phyloP scores from a whole-genome alignment of 2,329 filamentous ascomycete species.

The Fusarium tupiense region DNA sequence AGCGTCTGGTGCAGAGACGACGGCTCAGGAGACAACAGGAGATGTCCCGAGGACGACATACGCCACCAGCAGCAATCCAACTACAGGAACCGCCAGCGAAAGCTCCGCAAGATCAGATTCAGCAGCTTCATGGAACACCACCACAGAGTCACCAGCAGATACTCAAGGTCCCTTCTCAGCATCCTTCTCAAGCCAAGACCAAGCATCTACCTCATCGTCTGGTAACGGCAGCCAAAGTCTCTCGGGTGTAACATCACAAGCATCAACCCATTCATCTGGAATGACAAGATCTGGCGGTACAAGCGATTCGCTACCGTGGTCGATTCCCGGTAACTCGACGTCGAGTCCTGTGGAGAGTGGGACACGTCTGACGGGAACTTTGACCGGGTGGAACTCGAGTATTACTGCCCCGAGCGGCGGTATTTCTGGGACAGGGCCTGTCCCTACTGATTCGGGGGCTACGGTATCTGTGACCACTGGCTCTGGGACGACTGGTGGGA shows the following conservation, averaged over 20 bases:
- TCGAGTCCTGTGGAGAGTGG: constrained; percentile 4
- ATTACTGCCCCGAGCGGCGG: background rate
- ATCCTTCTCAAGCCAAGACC: background rate
- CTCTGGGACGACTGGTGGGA: background rate
- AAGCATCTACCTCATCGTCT: background rate
- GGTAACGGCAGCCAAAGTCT: constrained; percentile 4
- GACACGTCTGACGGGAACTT: constrained; percentile 18
- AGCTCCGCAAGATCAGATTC: background rate
- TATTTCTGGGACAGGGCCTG: background rate
- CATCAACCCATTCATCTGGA: background rate
- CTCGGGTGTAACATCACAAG: background rate
- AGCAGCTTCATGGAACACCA: constrained; percentile 4
- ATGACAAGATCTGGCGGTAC: constrained; percentile 8
- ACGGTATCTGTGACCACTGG: background rate
- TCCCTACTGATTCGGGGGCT: background rate
- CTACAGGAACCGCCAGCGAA: background rate
- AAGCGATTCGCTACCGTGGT: constrained; percentile 12
- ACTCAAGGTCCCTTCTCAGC: background rate
- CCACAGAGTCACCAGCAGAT: background rate
- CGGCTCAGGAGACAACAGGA: background rate
- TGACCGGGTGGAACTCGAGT: constrained; percentile 27
- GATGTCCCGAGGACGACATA: background rate
- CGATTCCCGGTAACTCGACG: constrained; percentile 21
- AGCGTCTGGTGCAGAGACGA: background rate
- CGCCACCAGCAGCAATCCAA: background rate